Evolutionary conservation across 1,139 yeast genomes (phyloP), one percentile per base, ranked within the genome.

Genomic region (Nadsonia commutata): DNA sequence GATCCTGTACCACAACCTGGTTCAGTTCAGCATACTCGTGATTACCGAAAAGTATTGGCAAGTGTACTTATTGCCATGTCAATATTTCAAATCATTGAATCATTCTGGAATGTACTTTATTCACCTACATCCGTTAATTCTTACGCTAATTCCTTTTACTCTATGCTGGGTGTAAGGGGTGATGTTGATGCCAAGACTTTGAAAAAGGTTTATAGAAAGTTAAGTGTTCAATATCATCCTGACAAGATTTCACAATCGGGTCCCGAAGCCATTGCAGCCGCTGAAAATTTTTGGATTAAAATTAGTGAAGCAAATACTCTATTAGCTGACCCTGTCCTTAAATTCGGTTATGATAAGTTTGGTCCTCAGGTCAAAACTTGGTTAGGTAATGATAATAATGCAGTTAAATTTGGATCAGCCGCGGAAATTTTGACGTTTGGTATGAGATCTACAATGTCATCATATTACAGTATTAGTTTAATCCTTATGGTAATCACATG

Each of bases 331-430:
- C 54, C 54, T 0, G 45, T 47, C 2, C 41, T 46, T 21, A 47
- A 62, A 39, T 59, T 52, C 45, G 58, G 56, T 16, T 64, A 64
- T 45, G 66, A 63, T 42, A 45, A 65, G 18, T 57, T 62, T 42
- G 64, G 64, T 2, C 38, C 48, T 3, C 22, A 41, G 20, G 39
- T 16, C 38, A 42, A 2, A 23, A 38, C 22, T 22, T 22, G 39
- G 11, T 31, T 18, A 18, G 39, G 31, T 18, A 19, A 17, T 17
- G 22, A 16, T 16, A 22, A 21, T 2, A 42, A 39, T 17, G 13
- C 33, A 9, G 27, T 33, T 18, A 39, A 33, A 17, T 19, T 33
- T 18, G 36, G n/a, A 19, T 11, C 11, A 31, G 41, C 39, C 31
- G 39, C 41, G 37, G 41, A 42, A 6, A 41, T 42, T 17, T 31